A percentile compares a stretch with the other conserved stretches of the same genome.
These are phyloP conservation scores for Ricinus communis DNA, from an alignment of 345 rosid species.

Conservation along the genomic window DNA sequence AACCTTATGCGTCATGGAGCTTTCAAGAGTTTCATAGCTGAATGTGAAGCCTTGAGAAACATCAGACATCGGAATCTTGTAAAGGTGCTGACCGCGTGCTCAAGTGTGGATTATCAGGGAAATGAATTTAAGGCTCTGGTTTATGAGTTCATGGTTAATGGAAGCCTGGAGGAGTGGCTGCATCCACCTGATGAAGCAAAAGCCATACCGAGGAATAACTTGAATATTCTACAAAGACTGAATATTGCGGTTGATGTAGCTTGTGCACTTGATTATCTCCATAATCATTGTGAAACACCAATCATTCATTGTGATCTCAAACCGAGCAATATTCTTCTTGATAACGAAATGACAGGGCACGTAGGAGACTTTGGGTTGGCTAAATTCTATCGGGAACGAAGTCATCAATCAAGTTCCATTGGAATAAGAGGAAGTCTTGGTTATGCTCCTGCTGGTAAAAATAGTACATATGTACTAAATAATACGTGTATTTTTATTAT, in stretches of 20 bases:
- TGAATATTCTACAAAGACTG: neutral
- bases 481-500: too few relatives aligned
- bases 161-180: slow-evolving; percentile 6
- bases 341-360: neutral
- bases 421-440: slow-evolving; percentile 1
- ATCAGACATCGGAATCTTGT: slow-evolving; percentile 29
- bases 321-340: slow-evolving; percentile 6
- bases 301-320: slow-evolving; percentile 4
- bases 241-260: slow-evolving; percentile 12
- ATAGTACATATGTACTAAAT: too few relatives aligned
- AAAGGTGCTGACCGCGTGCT: slow-evolving; percentile 23
- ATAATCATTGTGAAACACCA: slow-evolving; percentile 1
- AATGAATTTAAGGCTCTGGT: slow-evolving; percentile 29
- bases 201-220: neutral
- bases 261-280: slow-evolving; percentile 10
- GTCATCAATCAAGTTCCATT: neutral
- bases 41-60: slow-evolving; percentile 14
- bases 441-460: slow-evolving; percentile 4
- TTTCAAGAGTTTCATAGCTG: slow-evolving; percentile 22
- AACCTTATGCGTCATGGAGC: slow-evolving; percentile 19
- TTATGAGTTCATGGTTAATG: slow-evolving; percentile 25
- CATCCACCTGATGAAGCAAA: neutral
- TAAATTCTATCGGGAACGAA: neutral
- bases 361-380: slow-evolving; percentile 9
- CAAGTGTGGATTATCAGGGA: slow-evolving; percentile 12